These are phyloP conservation scores for Pyrenochaeta sp. DNA, from an alignment of 2,329 filamentous ascomycete genomes.

Conservation along the genomic window DNA sequence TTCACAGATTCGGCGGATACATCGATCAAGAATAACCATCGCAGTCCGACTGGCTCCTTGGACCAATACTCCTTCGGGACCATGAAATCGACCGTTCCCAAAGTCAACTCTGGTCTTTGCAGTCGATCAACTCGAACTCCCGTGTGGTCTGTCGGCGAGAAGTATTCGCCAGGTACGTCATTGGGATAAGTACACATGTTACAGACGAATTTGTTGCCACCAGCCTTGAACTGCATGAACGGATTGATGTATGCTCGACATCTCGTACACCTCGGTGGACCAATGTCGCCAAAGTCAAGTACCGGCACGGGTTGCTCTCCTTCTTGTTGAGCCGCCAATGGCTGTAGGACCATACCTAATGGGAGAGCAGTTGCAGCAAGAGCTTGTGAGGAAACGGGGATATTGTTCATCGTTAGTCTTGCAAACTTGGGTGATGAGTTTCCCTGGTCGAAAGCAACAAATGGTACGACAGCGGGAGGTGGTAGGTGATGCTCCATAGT, in stretches of 20 bases:
- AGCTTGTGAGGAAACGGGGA: constrained; percentile 82
- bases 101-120: constrained; percentile 85
- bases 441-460: constrained; percentile 93
- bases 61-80: constrained; percentile 99
- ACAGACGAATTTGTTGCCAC: constrained; percentile 96
- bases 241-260: constrained; percentile 98
- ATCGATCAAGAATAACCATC: constrained; percentile 91
- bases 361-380: constrained; percentile 82
- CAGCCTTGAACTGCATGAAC: constrained; percentile 96
- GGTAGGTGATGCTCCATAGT: constrained; percentile 95
- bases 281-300: constrained; percentile 90
- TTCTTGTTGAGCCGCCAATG: constrained; percentile 79
- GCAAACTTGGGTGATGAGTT: constrained; percentile 96
- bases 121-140: constrained; percentile 87
- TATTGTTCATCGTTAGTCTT: constrained; percentile 90
- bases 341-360: constrained; percentile 86
- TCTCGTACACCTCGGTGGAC: constrained; percentile 88
- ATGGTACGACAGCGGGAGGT: constrained; percentile 85
- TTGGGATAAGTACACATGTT: constrained; percentile 98
- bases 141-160: constrained; percentile 85
- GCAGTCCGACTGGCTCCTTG: constrained; percentile 85
- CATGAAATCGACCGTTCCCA: constrained; percentile 93
- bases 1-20: constrained; percentile 91
- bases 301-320: constrained; percentile 90
- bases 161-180: constrained; percentile 91